Evolutionary conservation across 208 protist genomes (phyloP).

Genomic region (Vickermania ingenoplastis): DNA sequence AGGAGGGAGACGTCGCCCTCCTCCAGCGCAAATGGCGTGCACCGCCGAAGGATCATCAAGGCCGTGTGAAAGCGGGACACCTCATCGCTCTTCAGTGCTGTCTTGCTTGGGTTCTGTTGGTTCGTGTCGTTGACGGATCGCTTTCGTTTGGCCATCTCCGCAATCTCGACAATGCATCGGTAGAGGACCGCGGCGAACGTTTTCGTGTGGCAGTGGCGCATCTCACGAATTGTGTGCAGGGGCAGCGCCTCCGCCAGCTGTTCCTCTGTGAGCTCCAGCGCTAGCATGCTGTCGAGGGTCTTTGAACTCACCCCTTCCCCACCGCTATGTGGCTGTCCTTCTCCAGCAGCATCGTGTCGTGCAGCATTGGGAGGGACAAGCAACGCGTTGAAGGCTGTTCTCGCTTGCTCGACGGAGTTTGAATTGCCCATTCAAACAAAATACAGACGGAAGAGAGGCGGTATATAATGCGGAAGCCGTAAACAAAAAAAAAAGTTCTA

Average conservation of each 20-base stretch:
- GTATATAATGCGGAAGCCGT: neutral
- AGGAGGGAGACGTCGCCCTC: conserved; percentile 20
- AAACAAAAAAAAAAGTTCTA: no score
- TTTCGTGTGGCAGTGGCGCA: conserved; percentile 72
- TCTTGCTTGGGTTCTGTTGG: neutral
- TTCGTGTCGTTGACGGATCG: conserved; percentile 15
- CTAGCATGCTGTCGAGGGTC: conserved; percentile 23
- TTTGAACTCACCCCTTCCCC: conserved; percentile 15
- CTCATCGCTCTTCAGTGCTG: conserved; percentile 8
- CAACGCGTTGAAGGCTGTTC: conserved; percentile 25
- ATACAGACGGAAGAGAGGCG: neutral
- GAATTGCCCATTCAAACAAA: conserved; percentile 51
- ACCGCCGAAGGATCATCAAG: conserved; percentile 42
- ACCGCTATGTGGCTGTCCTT: no score
- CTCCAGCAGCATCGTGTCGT: no score
- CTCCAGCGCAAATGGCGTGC: conserved; percentile 68
- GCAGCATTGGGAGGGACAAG: conserved; percentile 1
- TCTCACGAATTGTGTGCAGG: conserved; percentile 30
- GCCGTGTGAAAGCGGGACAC: conserved; percentile 37
- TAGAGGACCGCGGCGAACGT: conserved; percentile 73
- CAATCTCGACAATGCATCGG: conserved; percentile 51
- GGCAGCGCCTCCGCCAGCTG: conserved; percentile 39
- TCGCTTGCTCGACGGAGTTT: conserved; percentile 46
- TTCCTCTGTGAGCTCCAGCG: conserved; percentile 23
- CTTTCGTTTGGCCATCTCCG: conserved; percentile 17